A percentile compares a stretch with the other conserved stretches of the same genome.
phyloP scores from a whole-genome alignment of 257 asterid species.

The Lantana camara region DNA sequence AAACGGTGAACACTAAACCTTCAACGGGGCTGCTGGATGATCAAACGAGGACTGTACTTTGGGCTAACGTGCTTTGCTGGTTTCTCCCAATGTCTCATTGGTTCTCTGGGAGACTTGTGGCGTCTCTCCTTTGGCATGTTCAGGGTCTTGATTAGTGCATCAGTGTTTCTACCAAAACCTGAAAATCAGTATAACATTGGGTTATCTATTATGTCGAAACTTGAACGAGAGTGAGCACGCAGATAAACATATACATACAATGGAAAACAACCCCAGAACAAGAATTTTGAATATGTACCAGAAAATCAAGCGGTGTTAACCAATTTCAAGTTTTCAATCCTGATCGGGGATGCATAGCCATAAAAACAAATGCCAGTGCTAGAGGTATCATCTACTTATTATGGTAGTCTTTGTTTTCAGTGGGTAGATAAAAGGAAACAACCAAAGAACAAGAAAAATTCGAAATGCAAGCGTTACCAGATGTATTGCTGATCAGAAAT shows the following conservation, averaged over 20 bases:
- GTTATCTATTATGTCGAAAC: neutral
- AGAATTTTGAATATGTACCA: neutral
- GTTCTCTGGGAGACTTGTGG: conserved; percentile 40
- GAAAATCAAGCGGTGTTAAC: too few relatives aligned
- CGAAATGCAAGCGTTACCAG: neutral
- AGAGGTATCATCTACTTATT: too few relatives aligned
- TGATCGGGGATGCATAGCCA: too few relatives aligned
- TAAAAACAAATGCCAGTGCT: too few relatives aligned
- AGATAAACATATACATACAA: neutral
- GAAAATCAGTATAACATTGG: conserved; percentile 2
- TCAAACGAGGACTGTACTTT: conserved; percentile 71
- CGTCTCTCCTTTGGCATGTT: conserved; percentile 45
- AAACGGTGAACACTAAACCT: conserved; percentile 12
- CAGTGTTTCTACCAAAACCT: conserved; percentile 45
- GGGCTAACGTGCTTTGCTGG: conserved; percentile 65
- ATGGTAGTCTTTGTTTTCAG: too few relatives aligned
- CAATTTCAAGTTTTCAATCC: too few relatives aligned
- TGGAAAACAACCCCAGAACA: neutral
- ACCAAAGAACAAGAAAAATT: too few relatives aligned
- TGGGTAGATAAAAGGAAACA: too few relatives aligned
- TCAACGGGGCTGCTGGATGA: conserved; percentile 96
- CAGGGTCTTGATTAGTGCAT: conserved; percentile 48
- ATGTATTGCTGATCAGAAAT: neutral
- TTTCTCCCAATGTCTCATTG: conserved; percentile 60
- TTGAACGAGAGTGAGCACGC: too few relatives aligned